Percentiles rank a stretch among this genome's conserved stretches.
Conservation (phyloP, 805 yeast species). For the Lipomyces sp. region DNA sequence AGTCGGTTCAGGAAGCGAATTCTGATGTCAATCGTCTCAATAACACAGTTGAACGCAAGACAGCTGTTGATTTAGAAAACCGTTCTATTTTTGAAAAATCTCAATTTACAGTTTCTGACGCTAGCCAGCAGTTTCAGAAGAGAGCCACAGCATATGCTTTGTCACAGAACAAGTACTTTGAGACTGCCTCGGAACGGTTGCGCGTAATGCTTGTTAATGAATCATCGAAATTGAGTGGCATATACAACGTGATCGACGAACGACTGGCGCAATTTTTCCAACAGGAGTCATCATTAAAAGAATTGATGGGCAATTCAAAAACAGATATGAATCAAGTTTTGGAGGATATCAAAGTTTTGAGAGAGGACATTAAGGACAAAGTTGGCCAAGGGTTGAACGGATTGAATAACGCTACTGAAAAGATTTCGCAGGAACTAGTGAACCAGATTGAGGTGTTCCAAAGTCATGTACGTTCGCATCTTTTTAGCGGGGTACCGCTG, state of each 20-base stretch:
- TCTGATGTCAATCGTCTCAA: constrained; percentile 36
- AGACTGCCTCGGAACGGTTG: constrained; percentile 20
- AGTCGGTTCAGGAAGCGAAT: constrained; percentile 37
- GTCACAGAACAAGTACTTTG: constrained; percentile 17
- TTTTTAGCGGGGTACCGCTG: not conserved
- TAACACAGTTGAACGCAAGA: constrained; percentile 33
- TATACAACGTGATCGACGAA: constrained; percentile 32
- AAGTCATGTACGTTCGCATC: constrained; percentile 15
- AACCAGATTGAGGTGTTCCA: constrained; percentile 32
- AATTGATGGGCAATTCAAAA: constrained; percentile 29
- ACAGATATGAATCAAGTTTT: constrained; percentile 34
- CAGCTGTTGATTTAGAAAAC: constrained; percentile 27
- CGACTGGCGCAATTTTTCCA: constrained; percentile 19
- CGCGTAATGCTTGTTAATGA: constrained; percentile 26
- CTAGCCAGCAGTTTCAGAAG: constrained; percentile 58
- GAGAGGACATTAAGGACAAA: constrained; percentile 38
- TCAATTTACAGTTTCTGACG: constrained; percentile 52
- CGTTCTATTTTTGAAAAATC: constrained; percentile 21
- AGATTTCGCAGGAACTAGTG: constrained; percentile 34
- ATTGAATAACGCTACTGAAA: constrained; percentile 33
- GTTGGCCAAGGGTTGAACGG: constrained; percentile 37
- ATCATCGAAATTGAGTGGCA: constrained; percentile 28
- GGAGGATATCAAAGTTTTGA: constrained; percentile 33
- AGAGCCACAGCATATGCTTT: constrained; percentile 56
- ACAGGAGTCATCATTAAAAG: constrained; percentile 21